Evolutionary conservation across 306 rosid species (phyloP).

Genomic region (Sphenostylis stenocarpa): DNA sequence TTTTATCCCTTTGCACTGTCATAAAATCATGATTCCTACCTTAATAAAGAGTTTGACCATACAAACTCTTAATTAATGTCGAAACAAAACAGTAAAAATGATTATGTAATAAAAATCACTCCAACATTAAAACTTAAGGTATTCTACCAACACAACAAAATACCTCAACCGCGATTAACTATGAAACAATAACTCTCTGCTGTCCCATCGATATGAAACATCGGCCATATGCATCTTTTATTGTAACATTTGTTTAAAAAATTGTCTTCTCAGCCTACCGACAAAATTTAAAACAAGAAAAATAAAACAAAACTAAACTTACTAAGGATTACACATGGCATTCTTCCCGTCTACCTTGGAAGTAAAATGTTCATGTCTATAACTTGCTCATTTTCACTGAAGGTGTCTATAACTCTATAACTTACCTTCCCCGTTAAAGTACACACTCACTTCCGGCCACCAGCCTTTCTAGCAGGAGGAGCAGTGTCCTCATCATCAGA

Average conservation of each 20-base stretch:
- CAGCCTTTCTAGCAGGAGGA: constrained; percentile 59
- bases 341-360: constrained; percentile 28
- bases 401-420: constrained; percentile 27
- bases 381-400: constrained; percentile 35
- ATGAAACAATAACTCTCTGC: constrained; percentile 35
- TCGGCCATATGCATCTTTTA: constrained; percentile 34
- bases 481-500: constrained; percentile 74
- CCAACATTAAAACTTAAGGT: background rate
- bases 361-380: constrained; percentile 37
- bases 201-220: constrained; percentile 4
- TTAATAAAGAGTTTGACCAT: background rate
- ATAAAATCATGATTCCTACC: background rate
- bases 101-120: background rate
- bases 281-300: constrained; percentile 8
- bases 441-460: constrained; percentile 51
- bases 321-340: constrained; percentile 39
- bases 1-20: background rate
- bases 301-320: constrained; percentile 51
- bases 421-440: constrained; percentile 10
- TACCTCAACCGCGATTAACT: background rate
- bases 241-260: constrained; percentile 35
- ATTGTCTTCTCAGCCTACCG: constrained; percentile 41
- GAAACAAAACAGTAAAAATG: background rate
- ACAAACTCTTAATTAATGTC: background rate
- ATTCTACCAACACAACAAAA: background rate